A percentile compares a stretch with the other conserved stretches of the same genome.
phyloP scores from a whole-genome alignment of 441 rosid species.

The Flueggea neowawraea region DNA sequence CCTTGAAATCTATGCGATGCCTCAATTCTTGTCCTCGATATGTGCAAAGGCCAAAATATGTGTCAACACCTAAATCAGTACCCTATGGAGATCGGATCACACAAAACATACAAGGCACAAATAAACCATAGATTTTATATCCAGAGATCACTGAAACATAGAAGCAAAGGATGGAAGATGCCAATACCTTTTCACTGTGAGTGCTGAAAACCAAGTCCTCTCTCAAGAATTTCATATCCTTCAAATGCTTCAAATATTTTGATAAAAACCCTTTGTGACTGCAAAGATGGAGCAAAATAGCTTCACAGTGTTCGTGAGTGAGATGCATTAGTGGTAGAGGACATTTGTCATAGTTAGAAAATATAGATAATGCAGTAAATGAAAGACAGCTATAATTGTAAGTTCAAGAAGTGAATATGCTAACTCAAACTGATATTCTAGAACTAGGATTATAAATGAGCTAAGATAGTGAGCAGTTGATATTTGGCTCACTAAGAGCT shows the following conservation, averaged over 20 bases:
- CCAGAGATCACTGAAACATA: background rate
- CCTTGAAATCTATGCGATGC: conserved; percentile 91
- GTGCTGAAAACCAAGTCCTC: conserved; percentile 85
- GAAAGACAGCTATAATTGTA: no score
- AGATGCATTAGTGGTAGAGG: background rate
- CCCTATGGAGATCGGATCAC: conserved; percentile 47
- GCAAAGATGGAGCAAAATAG: conserved; percentile 14
- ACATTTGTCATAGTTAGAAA: no score
- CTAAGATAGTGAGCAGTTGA: no score
- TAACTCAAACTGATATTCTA: no score
- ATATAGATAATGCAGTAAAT: no score
- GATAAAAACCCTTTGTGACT: conserved; percentile 88
- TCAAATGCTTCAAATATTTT: conserved; percentile 64
- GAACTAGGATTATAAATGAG: no score
- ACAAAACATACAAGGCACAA: background rate
- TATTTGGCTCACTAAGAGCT: no score
- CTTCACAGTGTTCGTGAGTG: background rate
- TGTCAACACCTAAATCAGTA: conserved; percentile 83
- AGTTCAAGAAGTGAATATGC: no score
- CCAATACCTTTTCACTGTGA: conserved; percentile 84
- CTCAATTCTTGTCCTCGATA: conserved; percentile 81
- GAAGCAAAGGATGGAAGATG: conserved; percentile 1
- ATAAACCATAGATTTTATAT: background rate
- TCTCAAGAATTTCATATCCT: conserved; percentile 70
- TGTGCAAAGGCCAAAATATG: conserved; percentile 87